Base-by-base conservation (phyloP, 805 yeast genomes). In the Ogataea zsoltii region DNA sequence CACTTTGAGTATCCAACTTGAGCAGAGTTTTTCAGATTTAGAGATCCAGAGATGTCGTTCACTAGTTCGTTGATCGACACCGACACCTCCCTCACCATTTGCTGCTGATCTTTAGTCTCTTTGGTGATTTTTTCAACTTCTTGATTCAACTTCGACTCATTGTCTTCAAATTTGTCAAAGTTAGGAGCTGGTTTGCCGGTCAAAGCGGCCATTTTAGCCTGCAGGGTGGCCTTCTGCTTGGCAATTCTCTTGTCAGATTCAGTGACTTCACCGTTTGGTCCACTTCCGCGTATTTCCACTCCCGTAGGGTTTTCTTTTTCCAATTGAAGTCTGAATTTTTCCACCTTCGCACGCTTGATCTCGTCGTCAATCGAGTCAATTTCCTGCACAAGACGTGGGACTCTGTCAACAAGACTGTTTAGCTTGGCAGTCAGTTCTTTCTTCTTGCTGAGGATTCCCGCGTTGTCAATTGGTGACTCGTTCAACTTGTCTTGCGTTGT, bases 201-300 rank as follows among this genome's bases (percentile, higher is more conserved):
- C 57, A 92, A 76, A 3, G 92, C 88, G 23, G 96, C 96, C 96
- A 92, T 90, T 55, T 96, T 78, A 41, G 91, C 87, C 51, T 83
- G 82, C 55, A 94, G 72, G 45, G 82, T 68, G 33, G 92, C 95
- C 60, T 86, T 85, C 33, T 88, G 83, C 55, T 78, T 83, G 32
- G 92, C 94, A 56, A 86, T 85, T 51, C 86, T 78, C 48, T 86
- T 77, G 61, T 91, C 97, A 12, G 80, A 67, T 19, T 88, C 97
- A 2, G 97, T 91, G 7, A 89, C 78, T 48, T 81, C 80, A 25
- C 97, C 97, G 58, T 85, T 81, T 38, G 89, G 85, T 7, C 97
- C 98, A 5, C 94, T 79, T 4, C 97, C 97, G 21, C 74, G 71
- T 39, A 85, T 75, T 12, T 68, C 69, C 66, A 89, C 74, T 3